Conservation (phyloP, 176 grass and related monocot genomes). For the Aegilops speltoides region DNA sequence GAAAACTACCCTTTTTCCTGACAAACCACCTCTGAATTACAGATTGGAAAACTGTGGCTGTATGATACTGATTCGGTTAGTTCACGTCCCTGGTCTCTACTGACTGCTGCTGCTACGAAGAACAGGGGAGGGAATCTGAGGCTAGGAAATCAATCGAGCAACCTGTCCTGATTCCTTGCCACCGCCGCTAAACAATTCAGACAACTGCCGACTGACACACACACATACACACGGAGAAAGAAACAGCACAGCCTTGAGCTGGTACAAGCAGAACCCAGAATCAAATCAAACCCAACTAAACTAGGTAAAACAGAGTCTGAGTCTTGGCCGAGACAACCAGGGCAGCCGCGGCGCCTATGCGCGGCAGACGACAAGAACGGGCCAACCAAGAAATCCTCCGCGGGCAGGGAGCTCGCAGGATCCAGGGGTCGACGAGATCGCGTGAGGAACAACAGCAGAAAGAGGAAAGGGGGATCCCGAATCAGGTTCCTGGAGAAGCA, state of each 20-base stretch:
- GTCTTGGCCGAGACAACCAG: not conserved
- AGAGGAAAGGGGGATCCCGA: not conserved
- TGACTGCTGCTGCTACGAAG: not conserved
- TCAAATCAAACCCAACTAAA: no score
- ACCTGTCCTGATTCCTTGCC: not conserved
- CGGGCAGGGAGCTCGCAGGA: not conserved
- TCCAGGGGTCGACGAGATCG: not conserved
- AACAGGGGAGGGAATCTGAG: not conserved
- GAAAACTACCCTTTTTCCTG: not conserved
- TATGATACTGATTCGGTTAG: not conserved
- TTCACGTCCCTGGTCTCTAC: not conserved
- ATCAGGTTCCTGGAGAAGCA: not conserved
- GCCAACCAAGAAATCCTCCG: not conserved
- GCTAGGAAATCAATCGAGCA: not conserved
- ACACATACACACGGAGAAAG: no score
- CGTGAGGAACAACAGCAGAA: not conserved
- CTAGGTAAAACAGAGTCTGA: not conserved
- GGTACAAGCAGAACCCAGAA: not conserved
- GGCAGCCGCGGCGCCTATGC: not conserved
- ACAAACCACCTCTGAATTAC: no score
- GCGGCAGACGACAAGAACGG: not conserved
- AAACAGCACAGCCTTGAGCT: not conserved
- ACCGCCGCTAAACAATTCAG: not conserved
- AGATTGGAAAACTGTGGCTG: not conserved
- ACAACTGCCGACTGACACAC: no score